Percentiles rank a stretch among this genome's conserved stretches.
Evolutionary conservation across 345 rosid species (phyloP).

Genomic region (Mangifera indica): DNA sequence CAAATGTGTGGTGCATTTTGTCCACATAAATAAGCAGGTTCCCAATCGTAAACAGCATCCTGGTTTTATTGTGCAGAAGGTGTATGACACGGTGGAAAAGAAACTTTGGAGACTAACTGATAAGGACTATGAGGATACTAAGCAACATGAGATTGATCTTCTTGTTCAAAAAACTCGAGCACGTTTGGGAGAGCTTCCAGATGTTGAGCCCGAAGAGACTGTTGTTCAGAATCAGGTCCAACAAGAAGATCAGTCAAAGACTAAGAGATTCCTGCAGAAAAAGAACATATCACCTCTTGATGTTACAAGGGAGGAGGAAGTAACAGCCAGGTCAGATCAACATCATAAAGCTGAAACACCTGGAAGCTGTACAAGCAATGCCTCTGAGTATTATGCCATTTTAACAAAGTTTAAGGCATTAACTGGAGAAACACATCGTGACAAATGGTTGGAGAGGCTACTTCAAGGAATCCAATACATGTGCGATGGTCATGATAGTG

Average conservation of each 20-base stretch:
- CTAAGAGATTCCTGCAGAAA: slow-evolving; percentile 32
- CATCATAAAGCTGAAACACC: slow-evolving; percentile 67
- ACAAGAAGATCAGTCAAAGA: slow-evolving; percentile 41
- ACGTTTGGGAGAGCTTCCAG: slow-evolving; percentile 66
- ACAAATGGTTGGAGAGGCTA: slow-evolving; percentile 89
- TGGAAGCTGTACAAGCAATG: slow-evolving; percentile 66
- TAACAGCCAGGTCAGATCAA: slow-evolving; percentile 40
- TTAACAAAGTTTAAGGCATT: slow-evolving; percentile 55
- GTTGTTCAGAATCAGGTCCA: slow-evolving; percentile 10
- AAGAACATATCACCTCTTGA: slow-evolving; percentile 61
- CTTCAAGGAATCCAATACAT: slow-evolving; percentile 69
- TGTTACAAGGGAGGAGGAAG: slow-evolving; percentile 73
- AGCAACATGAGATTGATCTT: slow-evolving; percentile 73
- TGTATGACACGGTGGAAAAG: slow-evolving; percentile 60
- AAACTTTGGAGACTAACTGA: slow-evolving; percentile 74
- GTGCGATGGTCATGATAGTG: slow-evolving; percentile 46
- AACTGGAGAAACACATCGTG: slow-evolving; percentile 77
- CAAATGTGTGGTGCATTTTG: slow-evolving; percentile 91
- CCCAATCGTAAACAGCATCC: slow-evolving; percentile 79
- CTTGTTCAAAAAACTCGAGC: slow-evolving; percentile 73
- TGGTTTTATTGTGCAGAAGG: slow-evolving; percentile 90
- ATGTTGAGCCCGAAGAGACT: slow-evolving; percentile 42
- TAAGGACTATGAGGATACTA: slow-evolving; percentile 68
- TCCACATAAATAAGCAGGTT: slow-evolving; percentile 81
- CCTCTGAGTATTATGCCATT: slow-evolving; percentile 54